Percentiles rank a stretch among this genome's conserved stretches.
Conservation (phyloP, 441 rosid genomes). For the Pelargonium australe region DNA sequence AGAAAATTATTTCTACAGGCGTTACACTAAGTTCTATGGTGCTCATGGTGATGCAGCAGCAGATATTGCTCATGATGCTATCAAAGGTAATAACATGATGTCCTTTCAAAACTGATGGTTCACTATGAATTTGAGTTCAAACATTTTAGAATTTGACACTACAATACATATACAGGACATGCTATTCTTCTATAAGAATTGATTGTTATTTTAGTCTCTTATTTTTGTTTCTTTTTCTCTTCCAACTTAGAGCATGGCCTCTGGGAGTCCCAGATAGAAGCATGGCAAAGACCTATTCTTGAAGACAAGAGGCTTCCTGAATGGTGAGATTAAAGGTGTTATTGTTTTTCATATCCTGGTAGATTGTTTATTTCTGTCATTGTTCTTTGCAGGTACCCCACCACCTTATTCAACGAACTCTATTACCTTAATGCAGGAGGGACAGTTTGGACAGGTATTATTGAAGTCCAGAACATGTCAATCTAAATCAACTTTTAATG, state of each 20-base stretch:
- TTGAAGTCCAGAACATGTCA: slow-evolving; percentile 7
- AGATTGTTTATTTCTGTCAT: slow-evolving; percentile 2
- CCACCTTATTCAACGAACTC: slow-evolving; percentile 84
- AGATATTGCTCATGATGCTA: slow-evolving; percentile 69
- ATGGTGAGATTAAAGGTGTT: slow-evolving; percentile 43
- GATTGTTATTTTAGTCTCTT: not conserved
- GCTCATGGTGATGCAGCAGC: slow-evolving; percentile 68
- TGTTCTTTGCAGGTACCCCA: slow-evolving; percentile 54
- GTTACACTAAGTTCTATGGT: slow-evolving; percentile 79
- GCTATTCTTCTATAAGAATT: slow-evolving; percentile 11
- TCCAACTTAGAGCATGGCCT: slow-evolving; percentile 43
- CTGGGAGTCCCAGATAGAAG: slow-evolving; percentile 84
- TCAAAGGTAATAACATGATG: slow-evolving; percentile 45
- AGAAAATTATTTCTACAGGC: slow-evolving; percentile 37
- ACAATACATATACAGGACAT: slow-evolving; percentile 1
- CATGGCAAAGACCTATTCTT: slow-evolving; percentile 82
- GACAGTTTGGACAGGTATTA: slow-evolving; percentile 78
- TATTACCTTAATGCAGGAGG: slow-evolving; percentile 89
- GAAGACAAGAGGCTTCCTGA: slow-evolving; percentile 84
- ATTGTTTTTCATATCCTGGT: not conserved
- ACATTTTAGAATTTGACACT: not conserved
- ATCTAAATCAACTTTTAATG: not conserved
- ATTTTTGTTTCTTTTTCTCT: slow-evolving; percentile 10
- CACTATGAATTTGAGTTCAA: not conserved
- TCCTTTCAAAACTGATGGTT: not conserved